Percentiles rank a stretch among this genome's conserved stretches.
Evolutionary conservation across 2,329 filamentous ascomycete genomes (phyloP).

Genomic region (Fusarium udum): DNA sequence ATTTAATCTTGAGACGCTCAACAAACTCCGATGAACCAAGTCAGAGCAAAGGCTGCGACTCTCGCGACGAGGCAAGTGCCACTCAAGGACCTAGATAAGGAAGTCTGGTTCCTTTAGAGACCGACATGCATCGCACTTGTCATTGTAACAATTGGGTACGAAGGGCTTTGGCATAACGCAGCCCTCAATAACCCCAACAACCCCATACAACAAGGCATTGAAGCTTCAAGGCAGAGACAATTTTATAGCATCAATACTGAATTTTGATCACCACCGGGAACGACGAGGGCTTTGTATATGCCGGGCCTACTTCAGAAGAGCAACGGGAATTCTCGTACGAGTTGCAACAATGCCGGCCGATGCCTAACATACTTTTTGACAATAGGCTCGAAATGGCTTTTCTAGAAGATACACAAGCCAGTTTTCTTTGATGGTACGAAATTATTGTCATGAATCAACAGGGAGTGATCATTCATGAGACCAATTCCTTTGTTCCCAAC

Average conservation of each 20-base stretch:
- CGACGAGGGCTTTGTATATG: not conserved
- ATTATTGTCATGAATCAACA: not conserved
- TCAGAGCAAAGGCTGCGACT: not conserved
- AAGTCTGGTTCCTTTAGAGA: not conserved
- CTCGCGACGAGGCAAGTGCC: too few relatives aligned
- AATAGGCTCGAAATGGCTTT: fast-evolving
- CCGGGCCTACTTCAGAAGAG: not conserved
- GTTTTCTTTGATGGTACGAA: too few relatives aligned
- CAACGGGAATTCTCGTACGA: not conserved
- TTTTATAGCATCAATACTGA: not conserved
- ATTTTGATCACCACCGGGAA: not conserved
- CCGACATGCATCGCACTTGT: not conserved
- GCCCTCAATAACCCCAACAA: not conserved
- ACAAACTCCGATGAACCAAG: not conserved
- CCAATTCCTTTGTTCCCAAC: not conserved
- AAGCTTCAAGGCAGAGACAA: too few relatives aligned
- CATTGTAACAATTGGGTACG: not conserved
- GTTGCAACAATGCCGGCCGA: not conserved
- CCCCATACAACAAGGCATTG: too few relatives aligned
- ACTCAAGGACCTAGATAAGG: not conserved
- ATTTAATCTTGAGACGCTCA: not conserved
- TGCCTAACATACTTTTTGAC: not conserved
- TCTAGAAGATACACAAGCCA: not conserved
- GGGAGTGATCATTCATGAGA: not conserved
- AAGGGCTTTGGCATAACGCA: not conserved